phyloP scores from a whole-genome alignment of 2,329 filamentous ascomycete species.

The Stachybotrys chartarum region DNA sequence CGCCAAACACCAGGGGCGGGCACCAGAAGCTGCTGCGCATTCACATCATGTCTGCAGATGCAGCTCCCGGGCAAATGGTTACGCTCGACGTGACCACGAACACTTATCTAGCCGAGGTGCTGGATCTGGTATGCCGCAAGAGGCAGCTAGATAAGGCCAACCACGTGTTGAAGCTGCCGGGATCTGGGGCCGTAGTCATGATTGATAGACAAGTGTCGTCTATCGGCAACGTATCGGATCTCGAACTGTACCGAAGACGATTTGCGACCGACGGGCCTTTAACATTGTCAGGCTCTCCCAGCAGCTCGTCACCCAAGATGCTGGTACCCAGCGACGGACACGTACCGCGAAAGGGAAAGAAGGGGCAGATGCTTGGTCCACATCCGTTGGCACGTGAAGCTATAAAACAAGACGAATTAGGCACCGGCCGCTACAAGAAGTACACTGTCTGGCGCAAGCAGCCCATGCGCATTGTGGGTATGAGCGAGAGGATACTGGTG shows the following conservation, averaged over 20 bases:
- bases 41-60: slow-evolving; percentile 63
- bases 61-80: slow-evolving; percentile 65
- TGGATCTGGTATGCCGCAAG: slow-evolving; percentile 71
- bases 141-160: slow-evolving; percentile 71
- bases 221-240: slow-evolving; percentile 65
- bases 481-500: slow-evolving; percentile 68
- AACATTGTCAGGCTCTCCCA: slow-evolving; percentile 61
- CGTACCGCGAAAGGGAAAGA: slow-evolving; percentile 41
- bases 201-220: slow-evolving; percentile 73
- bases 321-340: slow-evolving; percentile 38
- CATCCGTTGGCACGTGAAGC: slow-evolving; percentile 63
- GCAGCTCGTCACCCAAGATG: slow-evolving; percentile 62
- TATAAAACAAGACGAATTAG: slow-evolving; percentile 51
- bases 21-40: slow-evolving; percentile 65
- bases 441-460: slow-evolving; percentile 79
- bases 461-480: slow-evolving; percentile 70
- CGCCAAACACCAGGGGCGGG: slow-evolving; percentile 44
- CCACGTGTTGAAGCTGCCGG: slow-evolving; percentile 71
- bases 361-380: slow-evolving; percentile 45
- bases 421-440: slow-evolving; percentile 58
- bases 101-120: slow-evolving; percentile 75
- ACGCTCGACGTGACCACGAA: slow-evolving; percentile 73
- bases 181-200: slow-evolving; percentile 67
- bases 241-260: slow-evolving; percentile 68
- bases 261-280: slow-evolving; percentile 69